phyloP scores from a whole-genome alignment of 805 yeast genomes.

The Saturnispora quitensis region DNA sequence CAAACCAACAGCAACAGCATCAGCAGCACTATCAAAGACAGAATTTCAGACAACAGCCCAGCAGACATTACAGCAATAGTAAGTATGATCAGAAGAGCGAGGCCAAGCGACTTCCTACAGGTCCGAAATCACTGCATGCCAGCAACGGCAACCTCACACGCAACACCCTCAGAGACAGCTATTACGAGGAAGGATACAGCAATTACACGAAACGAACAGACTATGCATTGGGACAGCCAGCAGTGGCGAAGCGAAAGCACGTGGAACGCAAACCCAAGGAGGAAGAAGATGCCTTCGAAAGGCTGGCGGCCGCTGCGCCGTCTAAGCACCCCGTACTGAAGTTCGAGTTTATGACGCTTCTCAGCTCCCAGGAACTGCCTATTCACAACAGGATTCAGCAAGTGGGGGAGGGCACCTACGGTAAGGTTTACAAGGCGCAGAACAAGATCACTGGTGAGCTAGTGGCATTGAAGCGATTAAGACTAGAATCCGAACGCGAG shows the following conservation, averaged over 20 bases:
- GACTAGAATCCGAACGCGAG: constrained; percentile 83
- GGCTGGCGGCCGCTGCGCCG: background rate
- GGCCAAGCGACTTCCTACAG: constrained; percentile 9
- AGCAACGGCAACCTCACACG: background rate
- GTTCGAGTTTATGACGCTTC: constrained; percentile 3
- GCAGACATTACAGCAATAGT: background rate
- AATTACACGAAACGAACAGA: background rate
- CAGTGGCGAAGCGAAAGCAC: background rate
- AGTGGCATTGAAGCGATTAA: constrained; percentile 80
- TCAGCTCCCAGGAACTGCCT: constrained; percentile 19
- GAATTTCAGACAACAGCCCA: background rate
- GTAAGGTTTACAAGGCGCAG: constrained; percentile 85
- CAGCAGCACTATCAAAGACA: background rate
- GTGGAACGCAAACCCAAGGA: constrained; percentile 1
- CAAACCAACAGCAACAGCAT: background rate
- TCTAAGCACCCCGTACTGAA: background rate
- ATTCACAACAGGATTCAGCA: constrained; percentile 67
- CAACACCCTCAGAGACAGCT: background rate
- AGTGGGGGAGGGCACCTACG: constrained; percentile 99
- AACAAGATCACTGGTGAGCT: constrained; percentile 57
- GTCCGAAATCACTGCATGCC: constrained; percentile 9
- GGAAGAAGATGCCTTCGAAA: constrained; percentile 11
- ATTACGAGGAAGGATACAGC: background rate
- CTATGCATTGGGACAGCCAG: background rate
- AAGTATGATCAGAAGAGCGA: background rate